Percentiles rank a stretch among this genome's conserved stretches.
phyloP scores from a whole-genome alignment of 164 flowering plant species.

The Akebia trifoliata region DNA sequence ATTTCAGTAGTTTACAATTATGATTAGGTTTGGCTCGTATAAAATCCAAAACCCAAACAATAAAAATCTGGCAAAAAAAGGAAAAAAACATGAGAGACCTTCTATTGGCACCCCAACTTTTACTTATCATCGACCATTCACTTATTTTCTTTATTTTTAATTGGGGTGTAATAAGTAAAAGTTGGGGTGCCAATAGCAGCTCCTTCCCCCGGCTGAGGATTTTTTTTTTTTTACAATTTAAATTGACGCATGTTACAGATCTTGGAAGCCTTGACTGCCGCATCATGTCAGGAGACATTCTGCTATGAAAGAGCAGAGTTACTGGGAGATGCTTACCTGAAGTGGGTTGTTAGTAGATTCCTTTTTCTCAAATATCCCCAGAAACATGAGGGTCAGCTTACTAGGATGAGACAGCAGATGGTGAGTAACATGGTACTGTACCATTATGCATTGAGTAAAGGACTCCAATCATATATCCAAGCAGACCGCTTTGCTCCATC shows the following conservation, averaged over 20 bases:
- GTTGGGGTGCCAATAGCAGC: too few species aligned
- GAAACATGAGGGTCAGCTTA: conserved; percentile 99
- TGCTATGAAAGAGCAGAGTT: conserved; percentile 99
- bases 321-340: conserved; percentile 96
- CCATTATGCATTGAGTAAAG: conserved; percentile 73
- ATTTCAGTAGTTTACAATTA: too few species aligned
- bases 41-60: too few species aligned
- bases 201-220: too few species aligned
- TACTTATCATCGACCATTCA: too few species aligned
- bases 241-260: conserved; percentile 41
- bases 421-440: conserved; percentile 94
- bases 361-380: conserved; percentile 93
- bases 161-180: too few species aligned
- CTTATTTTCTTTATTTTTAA: too few species aligned
- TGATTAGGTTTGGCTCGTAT: too few species aligned
- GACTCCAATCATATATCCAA: conserved; percentile 91
- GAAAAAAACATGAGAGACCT: too few species aligned
- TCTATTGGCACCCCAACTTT: too few species aligned
- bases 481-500: conserved; percentile 99
- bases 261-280: conserved; percentile 97
- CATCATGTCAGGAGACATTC: conserved; percentile 98
- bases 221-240: background rate
- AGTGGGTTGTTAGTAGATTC: conserved; percentile 96
- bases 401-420: conserved; percentile 98
- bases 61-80: too few species aligned